These are phyloP conservation scores for Funneliformis caledonium DNA, from an alignment of 371 early-diverging fungal genomes.

Conservation along the genomic window DNA sequence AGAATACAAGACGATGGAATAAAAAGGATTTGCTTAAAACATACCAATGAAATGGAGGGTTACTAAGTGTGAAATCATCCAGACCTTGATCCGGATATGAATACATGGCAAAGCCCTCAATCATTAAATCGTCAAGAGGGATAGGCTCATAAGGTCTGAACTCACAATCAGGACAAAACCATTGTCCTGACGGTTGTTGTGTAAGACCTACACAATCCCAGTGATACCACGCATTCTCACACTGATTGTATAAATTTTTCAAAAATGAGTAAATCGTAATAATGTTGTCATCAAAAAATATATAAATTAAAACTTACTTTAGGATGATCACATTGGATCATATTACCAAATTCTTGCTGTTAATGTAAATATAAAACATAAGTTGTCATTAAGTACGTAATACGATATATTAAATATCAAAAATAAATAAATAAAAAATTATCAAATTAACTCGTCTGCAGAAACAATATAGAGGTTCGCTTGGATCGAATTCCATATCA, in stretches of 20 bases:
- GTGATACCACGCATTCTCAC: conserved; percentile 17
- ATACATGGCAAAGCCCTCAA: conserved; percentile 21
- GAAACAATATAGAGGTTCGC: conserved; percentile 22
- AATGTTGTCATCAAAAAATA: not conserved
- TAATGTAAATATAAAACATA: not conserved
- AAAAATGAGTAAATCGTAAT: not conserved
- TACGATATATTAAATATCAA: not conserved
- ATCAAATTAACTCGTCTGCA: conserved; percentile 15
- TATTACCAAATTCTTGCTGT: conserved; percentile 24
- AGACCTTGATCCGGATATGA: conserved; percentile 15
- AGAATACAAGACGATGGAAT: not conserved
- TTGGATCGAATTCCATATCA: not conserved
- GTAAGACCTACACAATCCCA: conserved; percentile 25
- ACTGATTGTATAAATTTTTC: not conserved
- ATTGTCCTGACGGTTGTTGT: conserved; percentile 14
- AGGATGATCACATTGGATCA: conserved; percentile 26
- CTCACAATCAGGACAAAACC: conserved; percentile 30
- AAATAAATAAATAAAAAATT: not conserved
- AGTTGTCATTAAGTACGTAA: too few relatives aligned
- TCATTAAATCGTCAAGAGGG: conserved; percentile 1
- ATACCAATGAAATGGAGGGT: conserved; percentile 15
- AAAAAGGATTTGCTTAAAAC: not conserved
- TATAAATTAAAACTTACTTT: not conserved
- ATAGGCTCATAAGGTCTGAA: conserved; percentile 17
- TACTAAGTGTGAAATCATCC: conserved; percentile 11